phyloP scores from a whole-genome alignment of 1,139 yeast species.

The Magnusiomyces magnusii region DNA sequence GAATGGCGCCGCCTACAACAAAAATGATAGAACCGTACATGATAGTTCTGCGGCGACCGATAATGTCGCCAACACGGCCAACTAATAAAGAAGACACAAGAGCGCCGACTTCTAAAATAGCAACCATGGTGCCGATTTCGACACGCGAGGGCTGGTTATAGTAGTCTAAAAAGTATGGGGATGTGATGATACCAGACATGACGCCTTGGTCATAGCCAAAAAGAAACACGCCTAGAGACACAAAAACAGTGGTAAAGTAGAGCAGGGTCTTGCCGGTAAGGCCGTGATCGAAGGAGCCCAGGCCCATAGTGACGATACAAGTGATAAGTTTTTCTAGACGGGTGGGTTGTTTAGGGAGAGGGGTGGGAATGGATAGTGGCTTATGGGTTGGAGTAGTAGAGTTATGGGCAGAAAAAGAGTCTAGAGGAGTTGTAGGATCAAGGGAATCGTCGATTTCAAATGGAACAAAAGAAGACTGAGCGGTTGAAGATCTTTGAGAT shows the following conservation, averaged over 20 bases:
- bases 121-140: constrained; percentile 70
- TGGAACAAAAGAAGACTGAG: not conserved
- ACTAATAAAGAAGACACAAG: constrained; percentile 67
- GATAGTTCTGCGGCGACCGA: constrained; percentile 77
- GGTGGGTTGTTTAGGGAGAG: not conserved
- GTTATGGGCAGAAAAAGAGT: not conserved
- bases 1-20: constrained; percentile 72
- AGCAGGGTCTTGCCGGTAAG: constrained; percentile 35
- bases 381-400: not conserved
- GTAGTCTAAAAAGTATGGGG: constrained; percentile 62
- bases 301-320: not conserved
- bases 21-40: constrained; percentile 75
- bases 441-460: not conserved
- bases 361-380: not conserved
- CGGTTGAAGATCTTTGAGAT: not conserved
- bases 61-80: constrained; percentile 68
- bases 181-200: constrained; percentile 69
- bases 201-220: constrained; percentile 94
- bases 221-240: constrained; percentile 72
- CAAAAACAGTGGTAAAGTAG: constrained; percentile 76
- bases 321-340: not conserved
- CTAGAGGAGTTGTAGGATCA: not conserved
- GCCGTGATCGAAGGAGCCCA: constrained; percentile 14
- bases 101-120: constrained; percentile 82
- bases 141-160: constrained; percentile 65